These are phyloP conservation scores for Rhodotorula kratochvilovae DNA, from an alignment of 768 basidiomycete species.

Conservation along the genomic window DNA sequence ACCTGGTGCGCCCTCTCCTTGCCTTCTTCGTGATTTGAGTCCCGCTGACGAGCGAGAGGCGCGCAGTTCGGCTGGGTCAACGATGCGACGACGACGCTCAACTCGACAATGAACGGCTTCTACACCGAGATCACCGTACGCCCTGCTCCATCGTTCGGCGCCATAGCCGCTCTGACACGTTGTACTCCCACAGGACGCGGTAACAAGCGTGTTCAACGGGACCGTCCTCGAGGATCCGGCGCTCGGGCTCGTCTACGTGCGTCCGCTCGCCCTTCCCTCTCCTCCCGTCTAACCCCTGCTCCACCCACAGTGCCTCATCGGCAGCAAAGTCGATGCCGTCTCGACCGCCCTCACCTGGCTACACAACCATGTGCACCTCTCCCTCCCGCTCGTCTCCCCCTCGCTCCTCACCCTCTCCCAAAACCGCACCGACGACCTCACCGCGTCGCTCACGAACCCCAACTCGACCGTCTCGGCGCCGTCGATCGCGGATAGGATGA, in stretches of 20 bases:
- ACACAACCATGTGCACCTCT: conserved; percentile 74
- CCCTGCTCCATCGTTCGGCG: not conserved
- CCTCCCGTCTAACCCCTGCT: too few species aligned
- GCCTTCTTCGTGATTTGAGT: not conserved
- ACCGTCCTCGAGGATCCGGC: conserved; percentile 76
- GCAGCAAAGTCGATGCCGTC: conserved; percentile 80
- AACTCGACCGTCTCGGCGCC: conserved; percentile 51
- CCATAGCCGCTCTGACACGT: not conserved
- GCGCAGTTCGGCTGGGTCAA: conserved; percentile 89
- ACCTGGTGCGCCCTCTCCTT: conserved; percentile 30
- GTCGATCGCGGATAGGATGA: conserved; percentile 63
- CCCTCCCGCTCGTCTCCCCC: conserved; percentile 72
- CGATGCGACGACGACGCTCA: conserved; percentile 77
- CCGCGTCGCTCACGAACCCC: conserved; percentile 64
- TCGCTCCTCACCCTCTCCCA: conserved; percentile 72
- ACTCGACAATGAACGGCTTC: conserved; percentile 76
- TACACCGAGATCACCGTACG: conserved; percentile 71
- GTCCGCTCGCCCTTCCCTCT: not conserved
- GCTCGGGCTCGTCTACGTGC: conserved; percentile 68
- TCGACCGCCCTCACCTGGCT: conserved; percentile 87
- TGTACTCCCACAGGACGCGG: not conserved
- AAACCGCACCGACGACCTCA: conserved; percentile 64
- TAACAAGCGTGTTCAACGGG: conserved; percentile 58
- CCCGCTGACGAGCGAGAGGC: not conserved
- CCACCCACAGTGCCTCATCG: conserved; percentile 63